Base-by-base conservation (phyloP, 345 rosid genomes). In the Alliaria petiolata region DNA sequence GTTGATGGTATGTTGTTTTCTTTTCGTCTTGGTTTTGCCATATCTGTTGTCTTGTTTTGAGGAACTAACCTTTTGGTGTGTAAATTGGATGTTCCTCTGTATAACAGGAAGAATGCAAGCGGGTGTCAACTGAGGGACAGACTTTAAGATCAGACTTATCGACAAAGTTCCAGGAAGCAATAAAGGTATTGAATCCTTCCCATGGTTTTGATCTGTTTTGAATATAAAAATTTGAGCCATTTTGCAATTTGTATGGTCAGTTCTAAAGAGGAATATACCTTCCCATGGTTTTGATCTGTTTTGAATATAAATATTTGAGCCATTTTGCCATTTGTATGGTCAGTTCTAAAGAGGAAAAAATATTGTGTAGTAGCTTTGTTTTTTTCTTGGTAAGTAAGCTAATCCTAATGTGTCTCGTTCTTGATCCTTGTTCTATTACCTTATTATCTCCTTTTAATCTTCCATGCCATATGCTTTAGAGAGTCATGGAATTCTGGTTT, bases 61-160 rank as follows among this genome's bases (percentile, higher is more conserved):
- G 60, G 60, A 47, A 38, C 31, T 55, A 35, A 65, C n/a, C 4
- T 43, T 42, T 51, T 25, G 31, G n/a, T 13, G 2, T 53, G 20
- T 47, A 8, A 26, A 45, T 31, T 77, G 62, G 77, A 53, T 17
- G 36, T 62, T 58, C 39, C 8, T 58, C 65, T 38, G 73, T 73
- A 62, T 76, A 28, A 62, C 85, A 89, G 98, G 98, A 87, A 67
- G 98, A 93, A 77, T 93, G 98, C 85, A 93, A 93, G 81, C 78
- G 89, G 35, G 95, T 86, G 35, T 89, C 96, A 49, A 85, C 85
- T 43, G 96, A 93, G 77, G 95, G 97, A 50, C 98, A 93, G 67
- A 87, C 62, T 77, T 75, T 89, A 80, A 91, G 98, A 83, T 72
- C 85, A 63, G 97, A 93, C 70, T 72, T 93, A 54, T 91, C 98